A percentile compares a stretch with the other conserved stretches of the same genome.
Evolutionary conservation across 2,329 filamentous ascomycete genomes (phyloP).

Genomic region (Metarhizium robertsii): DNA sequence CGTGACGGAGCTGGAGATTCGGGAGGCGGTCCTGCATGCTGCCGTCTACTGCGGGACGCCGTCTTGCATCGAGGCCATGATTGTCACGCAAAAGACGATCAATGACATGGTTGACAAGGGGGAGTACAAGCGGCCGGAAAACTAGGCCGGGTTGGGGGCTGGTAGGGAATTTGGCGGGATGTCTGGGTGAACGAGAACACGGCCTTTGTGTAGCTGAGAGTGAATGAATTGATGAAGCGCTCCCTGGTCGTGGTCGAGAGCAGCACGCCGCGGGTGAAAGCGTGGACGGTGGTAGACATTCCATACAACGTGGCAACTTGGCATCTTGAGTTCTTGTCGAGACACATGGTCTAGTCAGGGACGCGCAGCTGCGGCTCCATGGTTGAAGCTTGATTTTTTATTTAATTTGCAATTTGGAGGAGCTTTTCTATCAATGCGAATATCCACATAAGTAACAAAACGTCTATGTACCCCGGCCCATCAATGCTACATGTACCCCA

Average conservation of each 20-base stretch:
- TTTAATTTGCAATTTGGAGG: no score
- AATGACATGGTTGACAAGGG: conserved; percentile 17
- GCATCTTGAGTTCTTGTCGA: no score
- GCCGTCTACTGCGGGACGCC: conserved; percentile 32
- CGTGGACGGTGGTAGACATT: no score
- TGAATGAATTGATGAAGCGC: no score
- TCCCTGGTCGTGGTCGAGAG: no score
- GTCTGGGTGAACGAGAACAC: no score
- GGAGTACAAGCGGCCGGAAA: conserved; percentile 6
- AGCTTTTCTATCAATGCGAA: not conserved
- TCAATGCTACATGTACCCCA: not conserved
- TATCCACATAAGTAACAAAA: not conserved
- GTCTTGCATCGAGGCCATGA: conserved; percentile 27
- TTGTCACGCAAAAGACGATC: conserved; percentile 15
- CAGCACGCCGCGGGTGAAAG: no score
- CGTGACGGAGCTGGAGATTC: conserved; percentile 40
- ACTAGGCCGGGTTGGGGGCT: not conserved
- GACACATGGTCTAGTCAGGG: no score
- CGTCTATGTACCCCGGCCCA: not conserved
- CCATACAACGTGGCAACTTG: no score
- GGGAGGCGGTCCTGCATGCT: conserved; percentile 42
- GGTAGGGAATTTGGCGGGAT: no score
- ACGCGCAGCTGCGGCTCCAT: not conserved
- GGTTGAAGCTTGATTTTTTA: not conserved
- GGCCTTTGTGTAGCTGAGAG: no score